phyloP scores from a whole-genome alignment of 257 asterid species.

The Eucommia ulmoides region DNA sequence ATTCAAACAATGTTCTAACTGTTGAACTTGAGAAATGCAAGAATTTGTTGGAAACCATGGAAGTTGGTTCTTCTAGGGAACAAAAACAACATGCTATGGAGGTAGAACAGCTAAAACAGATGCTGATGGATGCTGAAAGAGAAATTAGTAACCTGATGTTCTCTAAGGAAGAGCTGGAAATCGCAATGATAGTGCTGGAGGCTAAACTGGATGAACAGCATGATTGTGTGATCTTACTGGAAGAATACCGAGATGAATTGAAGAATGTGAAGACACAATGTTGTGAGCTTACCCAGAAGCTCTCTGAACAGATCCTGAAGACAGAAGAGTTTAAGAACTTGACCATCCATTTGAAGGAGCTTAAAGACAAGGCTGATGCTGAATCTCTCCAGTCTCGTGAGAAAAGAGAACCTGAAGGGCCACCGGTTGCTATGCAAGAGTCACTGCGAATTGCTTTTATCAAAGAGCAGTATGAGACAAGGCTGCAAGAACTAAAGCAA shows the following conservation, averaged over 20 bases:
- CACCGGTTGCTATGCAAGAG: conserved; percentile 46
- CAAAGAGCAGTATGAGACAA: conserved; percentile 80
- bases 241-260: conserved; percentile 35
- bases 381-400: conserved; percentile 43
- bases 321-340: conserved; percentile 72
- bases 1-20: conserved; percentile 24
- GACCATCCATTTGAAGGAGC: conserved; percentile 71
- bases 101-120: conserved; percentile 25
- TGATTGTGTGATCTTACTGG: conserved; percentile 17
- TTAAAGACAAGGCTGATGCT: conserved; percentile 74
- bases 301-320: conserved; percentile 58
- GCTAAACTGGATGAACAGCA: conserved; percentile 46
- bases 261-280: conserved; percentile 29
- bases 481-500: conserved; percentile 69
- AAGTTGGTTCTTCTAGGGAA: conserved; percentile 23
- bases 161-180: conserved; percentile 56
- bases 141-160: conserved; percentile 28
- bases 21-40: conserved; percentile 37
- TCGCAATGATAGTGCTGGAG: conserved; percentile 33
- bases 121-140: conserved; percentile 34
- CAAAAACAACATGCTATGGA: conserved; percentile 23
- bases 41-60: conserved; percentile 22
- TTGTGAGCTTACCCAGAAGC: conserved; percentile 44
- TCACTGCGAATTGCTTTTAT: conserved; percentile 85
- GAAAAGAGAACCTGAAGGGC: conserved; percentile 54